A percentile compares a stretch with the other conserved stretches of the same genome.
These are phyloP conservation scores for Phoenix dactylifera DNA, from an alignment of 176 grass and related monocot species.

Conservation along the genomic window DNA sequence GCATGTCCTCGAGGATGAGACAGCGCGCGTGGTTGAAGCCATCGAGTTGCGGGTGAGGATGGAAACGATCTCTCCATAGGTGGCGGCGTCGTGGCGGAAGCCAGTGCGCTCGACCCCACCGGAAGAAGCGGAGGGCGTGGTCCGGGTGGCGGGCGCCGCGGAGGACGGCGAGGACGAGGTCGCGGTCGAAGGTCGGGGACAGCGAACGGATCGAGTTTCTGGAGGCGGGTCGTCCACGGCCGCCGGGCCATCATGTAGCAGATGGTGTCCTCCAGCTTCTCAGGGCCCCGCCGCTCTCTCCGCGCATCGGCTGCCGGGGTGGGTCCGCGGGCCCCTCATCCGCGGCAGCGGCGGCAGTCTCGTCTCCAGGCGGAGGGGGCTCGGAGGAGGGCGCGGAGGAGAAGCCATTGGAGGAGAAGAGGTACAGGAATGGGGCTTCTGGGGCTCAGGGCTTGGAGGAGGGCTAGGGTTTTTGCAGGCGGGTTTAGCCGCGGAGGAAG, in stretches of 20 bases:
- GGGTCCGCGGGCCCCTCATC: not conserved
- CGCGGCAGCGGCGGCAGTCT: not conserved
- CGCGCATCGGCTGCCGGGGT: not conserved
- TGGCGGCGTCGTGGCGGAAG: constrained; percentile 47
- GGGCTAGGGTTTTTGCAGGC: constrained; percentile 26
- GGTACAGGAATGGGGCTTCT: not conserved
- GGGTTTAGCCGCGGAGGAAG: not conserved
- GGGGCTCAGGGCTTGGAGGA: not conserved
- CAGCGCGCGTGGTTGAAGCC: constrained; percentile 98
- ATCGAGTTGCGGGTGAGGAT: constrained; percentile 50
- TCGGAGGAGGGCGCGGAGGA: constrained; percentile 11
- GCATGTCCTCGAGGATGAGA: constrained; percentile 87
- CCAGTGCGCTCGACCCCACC: constrained; percentile 77
- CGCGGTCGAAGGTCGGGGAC: constrained; percentile 30
- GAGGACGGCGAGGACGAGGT: constrained; percentile 60
- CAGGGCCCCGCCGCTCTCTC: constrained; percentile 14
- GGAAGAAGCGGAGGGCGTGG: constrained; percentile 77
- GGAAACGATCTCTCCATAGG: constrained; percentile 51
- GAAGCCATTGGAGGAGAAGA: constrained; percentile 19
- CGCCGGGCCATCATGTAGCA: constrained; percentile 77
- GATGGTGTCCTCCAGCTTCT: constrained; percentile 66
- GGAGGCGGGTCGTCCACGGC: constrained; percentile 82
- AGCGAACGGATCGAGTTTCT: constrained; percentile 82
- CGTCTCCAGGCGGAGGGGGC: not conserved
- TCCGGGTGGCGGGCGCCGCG: constrained; percentile 36